phyloP scores from a whole-genome alignment of 148 eudicot species.

The Rhododendron ferrugineum region DNA sequence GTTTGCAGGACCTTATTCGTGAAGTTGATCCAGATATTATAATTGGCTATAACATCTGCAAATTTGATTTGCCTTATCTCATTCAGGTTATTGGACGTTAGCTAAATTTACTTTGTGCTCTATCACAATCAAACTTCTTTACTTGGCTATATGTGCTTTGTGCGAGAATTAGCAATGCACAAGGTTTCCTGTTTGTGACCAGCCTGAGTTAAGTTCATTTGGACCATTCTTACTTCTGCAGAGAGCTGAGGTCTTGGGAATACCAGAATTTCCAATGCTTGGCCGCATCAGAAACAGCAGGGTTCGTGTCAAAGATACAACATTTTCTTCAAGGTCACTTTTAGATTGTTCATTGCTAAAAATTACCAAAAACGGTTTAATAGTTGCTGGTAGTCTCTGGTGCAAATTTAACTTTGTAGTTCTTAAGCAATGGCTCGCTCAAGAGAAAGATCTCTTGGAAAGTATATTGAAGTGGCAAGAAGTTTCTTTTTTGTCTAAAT shows the following conservation, averaged over 20 bases:
- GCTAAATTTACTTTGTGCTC: neutral
- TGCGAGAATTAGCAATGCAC: neutral
- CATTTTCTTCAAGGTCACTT: conserved; percentile 84
- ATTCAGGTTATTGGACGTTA: conserved; percentile 54
- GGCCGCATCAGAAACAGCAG: conserved; percentile 89
- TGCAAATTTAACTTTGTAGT: neutral
- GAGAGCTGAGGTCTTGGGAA: conserved; percentile 78
- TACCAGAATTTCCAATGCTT: conserved; percentile 86
- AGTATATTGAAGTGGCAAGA: neutral
- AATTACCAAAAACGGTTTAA: neutral
- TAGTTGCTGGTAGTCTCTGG: neutral
- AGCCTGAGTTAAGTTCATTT: conserved; percentile 11
- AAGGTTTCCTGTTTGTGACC: neutral
- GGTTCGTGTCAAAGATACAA: conserved; percentile 84
- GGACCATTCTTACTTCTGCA: conserved; percentile 22
- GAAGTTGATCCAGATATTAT: conserved; percentile 96
- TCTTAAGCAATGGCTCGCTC: neutral
- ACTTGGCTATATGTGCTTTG: conserved; percentile 6
- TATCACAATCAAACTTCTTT: neutral
- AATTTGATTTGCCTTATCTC: conserved; percentile 96
- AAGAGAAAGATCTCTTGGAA: neutral
- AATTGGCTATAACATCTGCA: conserved; percentile 99
- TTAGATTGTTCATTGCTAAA: conserved; percentile 2
- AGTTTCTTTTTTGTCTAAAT: neutral
- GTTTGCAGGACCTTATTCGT: conserved; percentile 77